These are phyloP conservation scores for Maudiozyma bulderi DNA, from an alignment of 805 yeast genomes.

Conservation along the genomic window DNA sequence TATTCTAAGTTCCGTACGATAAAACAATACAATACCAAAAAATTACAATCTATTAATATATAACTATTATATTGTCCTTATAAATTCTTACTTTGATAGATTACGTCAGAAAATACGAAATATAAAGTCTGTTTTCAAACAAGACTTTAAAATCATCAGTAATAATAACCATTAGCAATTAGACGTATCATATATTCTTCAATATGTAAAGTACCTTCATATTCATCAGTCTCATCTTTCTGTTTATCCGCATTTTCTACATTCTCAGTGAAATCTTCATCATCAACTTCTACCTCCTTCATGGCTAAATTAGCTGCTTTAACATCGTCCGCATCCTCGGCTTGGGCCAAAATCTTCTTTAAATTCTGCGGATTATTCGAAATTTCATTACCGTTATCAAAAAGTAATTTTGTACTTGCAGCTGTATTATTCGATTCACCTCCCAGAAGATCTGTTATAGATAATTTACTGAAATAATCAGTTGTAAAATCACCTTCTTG, in stretches of 20 bases:
- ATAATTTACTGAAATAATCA: conserved; percentile 81
- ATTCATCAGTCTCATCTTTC: conserved; percentile 27
- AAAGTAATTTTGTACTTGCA: conserved; percentile 33
- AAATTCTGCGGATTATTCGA: conserved; percentile 33
- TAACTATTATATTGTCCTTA: too few relatives aligned
- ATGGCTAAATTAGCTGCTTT: conserved; percentile 84
- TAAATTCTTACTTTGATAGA: too few relatives aligned
- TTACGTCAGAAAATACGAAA: too few relatives aligned
- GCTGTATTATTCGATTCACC: conserved; percentile 27
- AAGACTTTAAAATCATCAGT: conserved; percentile 8
- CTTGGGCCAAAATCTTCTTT: conserved; percentile 69
- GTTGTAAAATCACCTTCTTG: conserved; percentile 98
- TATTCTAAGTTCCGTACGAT: too few relatives aligned
- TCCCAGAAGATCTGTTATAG: conserved; percentile 78
- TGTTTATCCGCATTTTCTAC: background rate
- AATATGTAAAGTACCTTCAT: conserved; percentile 60
- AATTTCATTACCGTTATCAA: conserved; percentile 25
- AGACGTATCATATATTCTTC: conserved; percentile 94
- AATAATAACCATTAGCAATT: conserved; percentile 74
- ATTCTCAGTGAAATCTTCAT: conserved; percentile 68
- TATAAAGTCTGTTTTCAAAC: background rate
- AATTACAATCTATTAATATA: too few relatives aligned
- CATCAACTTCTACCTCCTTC: conserved; percentile 67
- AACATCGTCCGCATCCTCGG: conserved; percentile 89
- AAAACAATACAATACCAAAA: too few relatives aligned